Evolutionary conservation across 108 stramenopile species (phyloP), one percentile per base, ranked within the genome.

Genomic region (Skeletonema potamos): DNA sequence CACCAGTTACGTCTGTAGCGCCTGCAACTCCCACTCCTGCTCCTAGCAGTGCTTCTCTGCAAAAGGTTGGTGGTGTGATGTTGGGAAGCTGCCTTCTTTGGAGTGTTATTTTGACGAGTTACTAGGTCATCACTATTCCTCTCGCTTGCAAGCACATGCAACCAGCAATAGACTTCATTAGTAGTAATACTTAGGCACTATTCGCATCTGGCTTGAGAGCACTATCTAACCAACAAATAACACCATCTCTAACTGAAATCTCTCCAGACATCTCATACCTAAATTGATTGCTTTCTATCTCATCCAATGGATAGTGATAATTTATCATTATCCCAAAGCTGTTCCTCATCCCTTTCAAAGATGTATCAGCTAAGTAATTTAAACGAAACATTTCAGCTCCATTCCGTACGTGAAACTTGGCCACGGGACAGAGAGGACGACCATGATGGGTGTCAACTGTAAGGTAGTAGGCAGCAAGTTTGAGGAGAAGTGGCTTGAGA

Each of bases 251-350:
- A n/a, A 80, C 68, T 12, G n/a, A 13, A n/a, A 80, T 27, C 6
- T 68, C 56, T 34, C 79, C 79, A 64, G 33, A 58, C n/a, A 48
- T 70, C 36, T 80, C 82, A 64, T 84, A 69, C 29, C 39, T 63
- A 32, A 61, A 62, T 30, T 64, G 77, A 44, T 89, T 87, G 27
- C 76, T 74, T 73, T 86, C 87, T 29, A 87, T 73, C 15, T 58
- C 41, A 18, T 90, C 77, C 62, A 89, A 55, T 60, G 84, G 75
- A 63, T 96, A 96, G 10, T 70, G 74, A 70, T 96, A 96, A 51
- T 94, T 96, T 13, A 93, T 81, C 96, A 96, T 96, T 29, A 96
- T 70, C 6, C 93, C 92, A 73, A 60, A 88, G 64, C 89, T 90
- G 12, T 84, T 84, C 18, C 74, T 62, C 62, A 89, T 39, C 13